A percentile compares a stretch with the other conserved stretches of the same genome.
Evolutionary conservation across 2,329 filamentous ascomycete genomes (phyloP).

Genomic region (Hymenoscyphus scutula): DNA sequence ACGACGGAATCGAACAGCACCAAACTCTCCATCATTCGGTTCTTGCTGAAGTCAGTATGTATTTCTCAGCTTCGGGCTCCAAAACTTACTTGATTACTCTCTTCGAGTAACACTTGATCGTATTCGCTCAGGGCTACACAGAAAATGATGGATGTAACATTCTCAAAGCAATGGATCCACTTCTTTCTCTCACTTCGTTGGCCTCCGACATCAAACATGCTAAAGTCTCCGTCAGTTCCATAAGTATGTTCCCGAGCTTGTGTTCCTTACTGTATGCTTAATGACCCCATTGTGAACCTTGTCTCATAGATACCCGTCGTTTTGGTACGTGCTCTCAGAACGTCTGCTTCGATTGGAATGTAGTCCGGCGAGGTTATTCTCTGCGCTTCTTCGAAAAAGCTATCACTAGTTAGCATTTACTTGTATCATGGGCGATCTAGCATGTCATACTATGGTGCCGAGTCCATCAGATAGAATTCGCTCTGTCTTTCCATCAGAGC

Average conservation of each 20-base stretch:
- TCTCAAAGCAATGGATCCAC: constrained; percentile 99
- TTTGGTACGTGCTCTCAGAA: constrained; percentile 92
- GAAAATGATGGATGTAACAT: constrained; percentile 99
- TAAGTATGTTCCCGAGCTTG: constrained; percentile 9
- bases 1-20: constrained; percentile 97
- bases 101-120: constrained; percentile 93
- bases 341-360: constrained; percentile 89
- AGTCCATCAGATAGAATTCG: constrained; percentile 99
- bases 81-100: constrained; percentile 82
- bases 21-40: constrained; percentile 99
- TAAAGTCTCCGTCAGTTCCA: constrained; percentile 41
- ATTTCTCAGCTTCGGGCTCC: neutral
- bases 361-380: constrained; percentile 84
- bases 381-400: constrained; percentile 91
- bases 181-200: constrained; percentile 98
- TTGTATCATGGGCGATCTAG: neutral
- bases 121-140: constrained; percentile 98
- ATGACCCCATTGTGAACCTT: constrained; percentile 94
- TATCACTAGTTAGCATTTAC: constrained; percentile 40
- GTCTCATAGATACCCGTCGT: constrained; percentile 99
- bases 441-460: constrained; percentile 79
- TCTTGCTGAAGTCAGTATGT: constrained; percentile 51
- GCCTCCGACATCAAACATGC: constrained; percentile 98
- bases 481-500: constrained; percentile 89
- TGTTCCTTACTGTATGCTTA: constrained; percentile 88